Evolutionary conservation across 1,139 yeast genomes (phyloP).

Genomic region (Candida tetrigidarum): DNA sequence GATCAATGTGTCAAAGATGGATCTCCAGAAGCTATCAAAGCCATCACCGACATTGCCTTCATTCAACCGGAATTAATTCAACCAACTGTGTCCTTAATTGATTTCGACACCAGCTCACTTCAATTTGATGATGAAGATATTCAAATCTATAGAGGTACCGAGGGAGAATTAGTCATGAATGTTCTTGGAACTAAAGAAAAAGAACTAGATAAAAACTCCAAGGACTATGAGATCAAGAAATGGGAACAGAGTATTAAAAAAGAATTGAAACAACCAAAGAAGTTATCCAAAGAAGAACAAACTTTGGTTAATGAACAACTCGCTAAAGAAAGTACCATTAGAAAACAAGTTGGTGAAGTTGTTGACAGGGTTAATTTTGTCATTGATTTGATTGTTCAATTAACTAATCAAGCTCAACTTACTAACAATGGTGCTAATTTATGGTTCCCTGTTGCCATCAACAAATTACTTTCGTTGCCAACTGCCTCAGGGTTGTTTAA

Average conservation of each 20-base stretch:
- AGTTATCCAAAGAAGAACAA: constrained; percentile 79
- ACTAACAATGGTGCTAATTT: constrained; percentile 69
- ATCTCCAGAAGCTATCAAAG: constrained; percentile 51
- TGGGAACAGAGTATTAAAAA: constrained; percentile 90
- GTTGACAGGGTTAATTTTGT: constrained; percentile 50
- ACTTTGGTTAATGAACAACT: constrained; percentile 62
- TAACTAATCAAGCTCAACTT: constrained; percentile 50
- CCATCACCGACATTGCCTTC: constrained; percentile 71
- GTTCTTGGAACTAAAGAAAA: constrained; percentile 49
- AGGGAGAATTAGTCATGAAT: constrained; percentile 72
- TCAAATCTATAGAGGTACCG: constrained; percentile 67
- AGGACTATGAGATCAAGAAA: constrained; percentile 81
- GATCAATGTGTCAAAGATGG: constrained; percentile 15
- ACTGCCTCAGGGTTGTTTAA: constrained; percentile 21
- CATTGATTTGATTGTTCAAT: constrained; percentile 54
- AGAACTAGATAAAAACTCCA: constrained; percentile 60
- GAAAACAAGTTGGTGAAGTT: constrained; percentile 46
- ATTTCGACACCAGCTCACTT: constrained; percentile 36
- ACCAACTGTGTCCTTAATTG: constrained; percentile 52
- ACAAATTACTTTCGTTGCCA: constrained; percentile 46
- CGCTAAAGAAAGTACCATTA: constrained; percentile 58
- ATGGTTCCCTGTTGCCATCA: constrained; percentile 76
- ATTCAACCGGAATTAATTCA: constrained; percentile 66
- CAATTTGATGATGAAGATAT: constrained; percentile 35
- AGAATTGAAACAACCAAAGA: constrained; percentile 58